Percentiles rank a stretch among this genome's conserved stretches.
These are phyloP conservation scores for Rhizopogon vulgaris DNA, from an alignment of 768 basidiomycete species.

Conservation along the genomic window DNA sequence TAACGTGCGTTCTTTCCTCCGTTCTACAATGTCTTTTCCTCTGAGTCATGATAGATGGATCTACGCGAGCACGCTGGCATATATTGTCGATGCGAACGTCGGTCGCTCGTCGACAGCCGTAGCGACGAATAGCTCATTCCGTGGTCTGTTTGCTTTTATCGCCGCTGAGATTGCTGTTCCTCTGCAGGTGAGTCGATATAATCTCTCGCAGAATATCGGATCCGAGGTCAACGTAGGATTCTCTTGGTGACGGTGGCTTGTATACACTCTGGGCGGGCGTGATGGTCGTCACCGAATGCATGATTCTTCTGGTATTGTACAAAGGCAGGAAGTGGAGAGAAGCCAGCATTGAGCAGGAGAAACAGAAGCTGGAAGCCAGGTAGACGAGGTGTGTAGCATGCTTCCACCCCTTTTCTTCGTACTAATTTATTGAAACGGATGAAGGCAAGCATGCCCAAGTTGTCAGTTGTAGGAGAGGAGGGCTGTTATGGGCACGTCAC, in stretches of 20 bases:
- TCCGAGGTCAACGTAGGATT: constrained; percentile 35
- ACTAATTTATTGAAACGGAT: too few relatives aligned
- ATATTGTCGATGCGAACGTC: constrained; percentile 82
- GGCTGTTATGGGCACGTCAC: too few relatives aligned
- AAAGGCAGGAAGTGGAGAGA: constrained; percentile 61
- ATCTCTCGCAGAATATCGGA: background rate
- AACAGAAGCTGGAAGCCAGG: constrained; percentile 3
- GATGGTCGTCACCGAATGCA: constrained; percentile 43
- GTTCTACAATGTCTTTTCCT: background rate
- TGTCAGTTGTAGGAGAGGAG: too few relatives aligned
- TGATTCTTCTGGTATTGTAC: constrained; percentile 55
- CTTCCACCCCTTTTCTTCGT: too few relatives aligned
- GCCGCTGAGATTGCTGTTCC: constrained; percentile 74
- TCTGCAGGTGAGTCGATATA: constrained; percentile 37
- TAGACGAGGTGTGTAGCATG: too few relatives aligned
- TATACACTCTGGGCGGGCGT: constrained; percentile 67
- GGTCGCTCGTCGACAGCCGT: constrained; percentile 76
- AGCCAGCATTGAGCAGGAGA: constrained; percentile 40
- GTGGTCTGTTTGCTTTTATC: constrained; percentile 63
- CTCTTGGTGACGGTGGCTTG: constrained; percentile 75
- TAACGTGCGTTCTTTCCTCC: constrained; percentile 44
- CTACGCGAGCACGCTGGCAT: constrained; percentile 71
- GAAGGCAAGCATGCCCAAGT: too few relatives aligned
- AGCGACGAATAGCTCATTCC: constrained; percentile 70
- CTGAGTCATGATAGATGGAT: constrained; percentile 38